Conservation (phyloP, 129 eudicot genomes). For the Tanacetum coccineum region DNA sequence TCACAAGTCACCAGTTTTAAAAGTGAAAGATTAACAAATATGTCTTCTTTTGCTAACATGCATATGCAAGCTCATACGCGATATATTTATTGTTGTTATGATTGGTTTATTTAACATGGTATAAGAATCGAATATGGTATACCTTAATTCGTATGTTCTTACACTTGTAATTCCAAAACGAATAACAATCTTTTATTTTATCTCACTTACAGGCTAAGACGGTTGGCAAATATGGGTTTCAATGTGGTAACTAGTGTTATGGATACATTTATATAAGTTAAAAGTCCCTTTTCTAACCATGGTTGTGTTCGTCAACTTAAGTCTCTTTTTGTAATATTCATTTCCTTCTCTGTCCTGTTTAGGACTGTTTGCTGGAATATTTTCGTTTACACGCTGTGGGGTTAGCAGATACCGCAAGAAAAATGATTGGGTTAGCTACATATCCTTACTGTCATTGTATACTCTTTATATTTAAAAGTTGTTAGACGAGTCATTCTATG, state of each 20-base stretch:
- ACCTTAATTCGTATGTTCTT: neutral
- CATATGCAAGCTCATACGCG: neutral
- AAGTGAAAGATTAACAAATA: no score
- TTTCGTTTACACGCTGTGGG: slow-evolving; percentile 69
- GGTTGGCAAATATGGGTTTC: slow-evolving; percentile 52
- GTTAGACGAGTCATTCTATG: no score
- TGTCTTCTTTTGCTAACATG: neutral
- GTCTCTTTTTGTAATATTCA: neutral
- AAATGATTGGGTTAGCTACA: slow-evolving; percentile 69
- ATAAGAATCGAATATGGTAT: slow-evolving; percentile 4
- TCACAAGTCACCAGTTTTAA: neutral
- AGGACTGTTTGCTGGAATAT: slow-evolving; percentile 84
- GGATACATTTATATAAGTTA: no score
- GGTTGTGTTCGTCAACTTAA: neutral
- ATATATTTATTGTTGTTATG: neutral
- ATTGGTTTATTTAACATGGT: neutral
- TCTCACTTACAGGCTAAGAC: slow-evolving; percentile 52
- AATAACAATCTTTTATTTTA: slow-evolving; percentile 9
- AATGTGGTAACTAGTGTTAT: slow-evolving; percentile 76
- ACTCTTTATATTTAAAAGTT: neutral
- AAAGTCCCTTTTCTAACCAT: neutral
- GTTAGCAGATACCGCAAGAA: slow-evolving; percentile 61
- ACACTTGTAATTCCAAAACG: neutral
- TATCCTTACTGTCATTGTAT: neutral
- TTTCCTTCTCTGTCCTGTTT: slow-evolving; percentile 1